Conservation (phyloP, 345 rosid species). For the Arabis alpina region DNA sequence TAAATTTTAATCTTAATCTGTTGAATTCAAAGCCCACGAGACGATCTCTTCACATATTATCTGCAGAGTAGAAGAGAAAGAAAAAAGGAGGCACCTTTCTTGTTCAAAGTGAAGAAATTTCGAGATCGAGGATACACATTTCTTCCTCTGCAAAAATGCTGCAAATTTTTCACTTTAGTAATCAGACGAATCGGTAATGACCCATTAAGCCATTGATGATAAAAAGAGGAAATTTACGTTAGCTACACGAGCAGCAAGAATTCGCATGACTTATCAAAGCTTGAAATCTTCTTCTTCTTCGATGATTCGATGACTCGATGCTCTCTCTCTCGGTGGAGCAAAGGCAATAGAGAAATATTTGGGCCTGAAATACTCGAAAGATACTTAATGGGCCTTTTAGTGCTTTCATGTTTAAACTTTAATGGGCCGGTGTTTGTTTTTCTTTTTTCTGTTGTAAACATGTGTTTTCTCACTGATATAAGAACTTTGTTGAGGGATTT, state of each 20-base stretch:
- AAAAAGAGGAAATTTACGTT: slow-evolving; percentile 11
- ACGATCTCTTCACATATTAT: too few species aligned
- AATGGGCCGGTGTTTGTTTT: too few species aligned
- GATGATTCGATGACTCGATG: neutral
- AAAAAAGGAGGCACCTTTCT: slow-evolving; percentile 1
- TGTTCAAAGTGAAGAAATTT: slow-evolving; percentile 40
- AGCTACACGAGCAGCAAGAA: slow-evolving; percentile 33
- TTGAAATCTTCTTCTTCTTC: neutral
- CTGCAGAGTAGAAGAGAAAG: too few species aligned
- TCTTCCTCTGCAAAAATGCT: slow-evolving; percentile 49
- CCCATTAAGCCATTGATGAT: slow-evolving; percentile 18
- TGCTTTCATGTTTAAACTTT: neutral
- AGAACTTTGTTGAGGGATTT: too few species aligned
- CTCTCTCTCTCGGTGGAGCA: slow-evolving; percentile 6
- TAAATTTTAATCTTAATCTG: too few species aligned
- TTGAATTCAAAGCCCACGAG: too few species aligned
- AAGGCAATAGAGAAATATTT: neutral
- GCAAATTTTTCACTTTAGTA: slow-evolving; percentile 17
- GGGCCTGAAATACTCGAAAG: neutral
- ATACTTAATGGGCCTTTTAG: slow-evolving; percentile 14
- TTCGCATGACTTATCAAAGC: slow-evolving; percentile 31
- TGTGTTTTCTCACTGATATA: neutral
- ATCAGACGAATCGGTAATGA: slow-evolving; percentile 9
- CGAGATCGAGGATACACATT: slow-evolving; percentile 43
- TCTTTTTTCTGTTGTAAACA: too few species aligned